Evolutionary conservation across 257 asterid genomes (phyloP), one percentile per base, ranked within the genome.

Genomic region (Parsonsia alboflavescens): DNA sequence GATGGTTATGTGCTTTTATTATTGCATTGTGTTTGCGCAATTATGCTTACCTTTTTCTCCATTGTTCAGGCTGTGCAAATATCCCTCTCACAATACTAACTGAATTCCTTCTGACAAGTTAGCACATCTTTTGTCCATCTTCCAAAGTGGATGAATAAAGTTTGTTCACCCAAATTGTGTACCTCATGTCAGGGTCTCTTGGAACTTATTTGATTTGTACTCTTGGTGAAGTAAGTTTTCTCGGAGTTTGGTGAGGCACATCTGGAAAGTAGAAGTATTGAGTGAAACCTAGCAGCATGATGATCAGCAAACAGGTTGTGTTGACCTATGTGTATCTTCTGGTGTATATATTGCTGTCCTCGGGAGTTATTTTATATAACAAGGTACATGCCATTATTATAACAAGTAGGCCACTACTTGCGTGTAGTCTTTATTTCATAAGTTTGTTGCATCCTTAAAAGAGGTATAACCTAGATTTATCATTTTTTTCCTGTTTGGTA

Each of bases 341-440:
- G 53, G 87, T 87, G 68, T 94, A 94, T 70, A 87, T 94, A 78
- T 36, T 88, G 78, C 89, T 94, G 73, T 94, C 97, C 22, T 92
- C 98, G 0, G 98, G 95, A 76, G 97, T 94, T 79, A 94, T 94
- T 77, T 88, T 94, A 71, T 92, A 92, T 84, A 94, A 94, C 90
- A 94, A 94, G 97, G 98, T 92, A 83, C 3, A 42, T 53, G 83
- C 33, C 13, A 7, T 10, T 39, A 63, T 30, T 33, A 17, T 36
- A 4, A 59, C 4, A 26, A 58, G 65, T 59, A 36, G 68, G 69
- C 10, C 3, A 65, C 8, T 2, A 16, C 30, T 65, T 59, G 46
- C 5, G n/a, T 64, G 46, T 17, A 36, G 5, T 21, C 21, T 63
- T 13, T 36, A 17, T 63, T 63, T 13, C 26, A 63, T 15, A 28